Conservation (phyloP, 1,139 yeast species). For the Saccharomycopsis crataegensis region DNA sequence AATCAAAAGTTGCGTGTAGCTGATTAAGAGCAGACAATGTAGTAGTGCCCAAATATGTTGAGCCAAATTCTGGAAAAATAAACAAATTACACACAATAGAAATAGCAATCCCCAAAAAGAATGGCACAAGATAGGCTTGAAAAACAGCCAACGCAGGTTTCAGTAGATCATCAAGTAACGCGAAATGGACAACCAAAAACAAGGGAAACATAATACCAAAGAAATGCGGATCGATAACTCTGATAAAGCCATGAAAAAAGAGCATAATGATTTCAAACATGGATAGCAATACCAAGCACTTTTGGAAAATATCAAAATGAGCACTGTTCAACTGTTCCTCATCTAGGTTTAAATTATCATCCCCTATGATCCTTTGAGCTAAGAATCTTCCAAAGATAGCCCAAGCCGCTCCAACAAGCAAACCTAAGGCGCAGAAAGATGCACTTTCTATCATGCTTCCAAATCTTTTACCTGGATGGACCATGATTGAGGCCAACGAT, state of each 20-base stretch:
- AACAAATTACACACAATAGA: conserved; percentile 35
- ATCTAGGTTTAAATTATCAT: conserved; percentile 23
- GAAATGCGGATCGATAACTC: conserved; percentile 39
- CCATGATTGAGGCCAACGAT: conserved; percentile 38
- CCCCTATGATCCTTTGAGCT: conserved; percentile 32
- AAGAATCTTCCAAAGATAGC: conserved; percentile 35
- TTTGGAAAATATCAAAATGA: conserved; percentile 29
- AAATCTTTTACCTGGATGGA: conserved; percentile 42
- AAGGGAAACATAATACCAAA: conserved; percentile 39
- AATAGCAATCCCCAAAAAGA: conserved; percentile 37
- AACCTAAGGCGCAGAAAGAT: conserved; percentile 34
- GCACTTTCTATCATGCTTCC: conserved; percentile 40
- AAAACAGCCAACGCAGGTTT: conserved; percentile 29
- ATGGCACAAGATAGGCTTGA: conserved; percentile 34
- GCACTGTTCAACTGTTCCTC: conserved; percentile 26
- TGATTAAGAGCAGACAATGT: conserved; percentile 34
- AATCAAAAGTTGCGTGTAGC: conserved; percentile 33
- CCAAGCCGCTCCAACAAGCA: conserved; percentile 37
- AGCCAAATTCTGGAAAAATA: conserved; percentile 45
- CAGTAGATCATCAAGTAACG: conserved; percentile 32
- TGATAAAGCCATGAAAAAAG: conserved; percentile 40
- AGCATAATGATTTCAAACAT: conserved; percentile 39
- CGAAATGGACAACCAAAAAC: conserved; percentile 42
- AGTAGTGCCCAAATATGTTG: conserved; percentile 39
- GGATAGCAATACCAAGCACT: conserved; percentile 37